These are phyloP conservation scores for Myriosclerotinia scirpicola DNA, from an alignment of 2,329 filamentous ascomycete genomes.

Conservation along the genomic window DNA sequence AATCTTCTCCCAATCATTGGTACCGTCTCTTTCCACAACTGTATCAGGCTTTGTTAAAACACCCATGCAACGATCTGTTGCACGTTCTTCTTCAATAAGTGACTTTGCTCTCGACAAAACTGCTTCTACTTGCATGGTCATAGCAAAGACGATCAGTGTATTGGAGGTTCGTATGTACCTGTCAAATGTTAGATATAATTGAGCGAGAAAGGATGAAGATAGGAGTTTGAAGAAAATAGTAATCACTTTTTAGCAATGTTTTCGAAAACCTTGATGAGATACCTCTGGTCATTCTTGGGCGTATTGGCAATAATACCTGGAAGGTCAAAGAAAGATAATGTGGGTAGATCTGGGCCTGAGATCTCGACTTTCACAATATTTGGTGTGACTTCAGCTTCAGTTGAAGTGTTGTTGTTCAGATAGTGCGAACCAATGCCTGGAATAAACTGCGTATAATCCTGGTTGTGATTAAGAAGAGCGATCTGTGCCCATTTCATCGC, in stretches of 20 bases:
- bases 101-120: slow-evolving; percentile 71
- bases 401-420: slow-evolving; percentile 38
- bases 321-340: slow-evolving; percentile 80
- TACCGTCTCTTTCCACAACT: slow-evolving; percentile 48
- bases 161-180: slow-evolving; percentile 66
- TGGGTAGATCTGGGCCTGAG: slow-evolving; percentile 66
- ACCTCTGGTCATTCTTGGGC: slow-evolving; percentile 62
- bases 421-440: slow-evolving; percentile 35
- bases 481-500: slow-evolving; percentile 73
- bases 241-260: slow-evolving; percentile 59
- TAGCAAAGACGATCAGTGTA: slow-evolving; percentile 74
- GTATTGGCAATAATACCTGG: slow-evolving; percentile 78
- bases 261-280: slow-evolving; percentile 67
- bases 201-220: neutral
- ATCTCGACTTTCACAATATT: slow-evolving; percentile 80
- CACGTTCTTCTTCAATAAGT: slow-evolving; percentile 58
- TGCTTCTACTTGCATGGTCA: slow-evolving; percentile 76
- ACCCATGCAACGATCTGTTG: slow-evolving; percentile 62
- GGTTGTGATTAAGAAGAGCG: slow-evolving; percentile 69
- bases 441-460: slow-evolving; percentile 48
- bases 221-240: neutral
- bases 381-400: slow-evolving; percentile 70
- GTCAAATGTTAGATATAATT: neutral
- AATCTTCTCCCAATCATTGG: slow-evolving; percentile 60
- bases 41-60: slow-evolving; percentile 86